Percentiles rank a stretch among this genome's conserved stretches.
Conservation (phyloP, 1,139 yeast species). For the Suhomyces coccinellae region DNA sequence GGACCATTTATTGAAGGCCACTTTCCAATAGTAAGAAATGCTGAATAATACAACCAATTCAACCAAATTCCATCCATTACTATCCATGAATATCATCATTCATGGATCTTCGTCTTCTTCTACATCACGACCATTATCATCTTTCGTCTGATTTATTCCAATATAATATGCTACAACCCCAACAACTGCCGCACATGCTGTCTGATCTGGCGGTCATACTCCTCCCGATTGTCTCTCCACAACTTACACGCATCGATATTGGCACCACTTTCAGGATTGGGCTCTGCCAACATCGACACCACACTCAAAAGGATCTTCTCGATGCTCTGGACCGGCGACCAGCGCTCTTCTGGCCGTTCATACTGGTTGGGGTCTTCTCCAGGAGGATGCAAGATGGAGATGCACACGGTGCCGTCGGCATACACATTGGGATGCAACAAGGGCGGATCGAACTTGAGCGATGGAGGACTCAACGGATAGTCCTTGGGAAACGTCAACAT, state of each 20-base stretch:
- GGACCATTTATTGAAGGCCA: no score
- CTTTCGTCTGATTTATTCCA: background rate
- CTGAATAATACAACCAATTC: no score
- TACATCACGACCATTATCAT: no score
- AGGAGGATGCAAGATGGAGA: conserved; percentile 90
- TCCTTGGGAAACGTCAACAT: conserved; percentile 79
- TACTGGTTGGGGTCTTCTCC: conserved; percentile 97
- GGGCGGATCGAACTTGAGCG: conserved; percentile 78
- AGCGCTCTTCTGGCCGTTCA: conserved; percentile 91
- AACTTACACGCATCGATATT: conserved; percentile 94
- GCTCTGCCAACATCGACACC: conserved; percentile 95
- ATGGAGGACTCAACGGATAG: conserved; percentile 92
- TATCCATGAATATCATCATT: no score
- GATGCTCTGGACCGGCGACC: conserved; percentile 97
- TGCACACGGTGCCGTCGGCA: conserved; percentile 93
- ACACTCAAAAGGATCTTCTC: conserved; percentile 92
- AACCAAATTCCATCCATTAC: no score
- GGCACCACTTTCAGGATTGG: conserved; percentile 95
- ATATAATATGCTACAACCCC: conserved; percentile 45
- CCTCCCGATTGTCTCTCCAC: conserved; percentile 81
- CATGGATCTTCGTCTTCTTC: no score
- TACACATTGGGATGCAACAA: conserved; percentile 91
- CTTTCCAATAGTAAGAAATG: no score
- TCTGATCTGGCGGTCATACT: conserved; percentile 64
- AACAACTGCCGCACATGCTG: conserved; percentile 65